phyloP scores from a whole-genome alignment of 345 rosid species.

The Salix koriyanagi region DNA sequence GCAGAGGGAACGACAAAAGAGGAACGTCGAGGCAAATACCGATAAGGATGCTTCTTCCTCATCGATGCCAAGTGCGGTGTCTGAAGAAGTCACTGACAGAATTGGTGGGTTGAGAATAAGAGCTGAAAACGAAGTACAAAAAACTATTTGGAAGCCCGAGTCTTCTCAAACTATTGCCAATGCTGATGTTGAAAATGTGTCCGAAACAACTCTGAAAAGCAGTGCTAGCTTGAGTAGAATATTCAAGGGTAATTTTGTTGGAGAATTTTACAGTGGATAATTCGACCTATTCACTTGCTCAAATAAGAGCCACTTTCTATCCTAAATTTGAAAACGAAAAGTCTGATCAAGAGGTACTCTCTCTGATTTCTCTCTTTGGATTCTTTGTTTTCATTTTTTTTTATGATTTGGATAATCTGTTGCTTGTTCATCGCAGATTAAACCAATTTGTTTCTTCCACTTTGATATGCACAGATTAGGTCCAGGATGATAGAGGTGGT shows the following conservation, averaged over 20 bases:
- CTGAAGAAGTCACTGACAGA: slow-evolving; percentile 35
- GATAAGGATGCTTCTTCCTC: slow-evolving; percentile 23
- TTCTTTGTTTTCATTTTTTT: background rate
- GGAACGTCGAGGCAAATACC: slow-evolving; percentile 31
- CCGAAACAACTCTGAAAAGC: slow-evolving; percentile 22
- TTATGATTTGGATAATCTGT: background rate
- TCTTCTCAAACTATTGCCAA: slow-evolving; percentile 46
- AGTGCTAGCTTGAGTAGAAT: slow-evolving; percentile 41
- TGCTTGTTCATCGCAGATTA: background rate
- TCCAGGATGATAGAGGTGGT: slow-evolving; percentile 86
- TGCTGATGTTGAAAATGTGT: slow-evolving; percentile 21
- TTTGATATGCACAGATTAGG: slow-evolving; percentile 51
- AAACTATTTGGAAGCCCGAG: slow-evolving; percentile 48
- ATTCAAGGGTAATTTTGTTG: slow-evolving; percentile 40
- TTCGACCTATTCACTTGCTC: slow-evolving; percentile 56
- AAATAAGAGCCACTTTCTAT: slow-evolving; percentile 92
- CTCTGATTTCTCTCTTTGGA: background rate
- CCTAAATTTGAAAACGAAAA: slow-evolving; percentile 98
- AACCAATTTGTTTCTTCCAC: background rate
- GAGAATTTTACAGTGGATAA: slow-evolving; percentile 64
- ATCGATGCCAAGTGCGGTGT: slow-evolving; percentile 6
- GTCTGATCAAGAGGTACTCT: slow-evolving; percentile 87
- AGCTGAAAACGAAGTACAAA: slow-evolving; percentile 33
- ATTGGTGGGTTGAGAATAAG: slow-evolving; percentile 51
- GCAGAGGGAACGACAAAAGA: slow-evolving; percentile 37